A percentile compares a stretch with the other conserved stretches of the same genome.
Evolutionary conservation across 1,284 basidiomycete genomes (phyloP).

Genomic region (Fistulinella staudtii): DNA sequence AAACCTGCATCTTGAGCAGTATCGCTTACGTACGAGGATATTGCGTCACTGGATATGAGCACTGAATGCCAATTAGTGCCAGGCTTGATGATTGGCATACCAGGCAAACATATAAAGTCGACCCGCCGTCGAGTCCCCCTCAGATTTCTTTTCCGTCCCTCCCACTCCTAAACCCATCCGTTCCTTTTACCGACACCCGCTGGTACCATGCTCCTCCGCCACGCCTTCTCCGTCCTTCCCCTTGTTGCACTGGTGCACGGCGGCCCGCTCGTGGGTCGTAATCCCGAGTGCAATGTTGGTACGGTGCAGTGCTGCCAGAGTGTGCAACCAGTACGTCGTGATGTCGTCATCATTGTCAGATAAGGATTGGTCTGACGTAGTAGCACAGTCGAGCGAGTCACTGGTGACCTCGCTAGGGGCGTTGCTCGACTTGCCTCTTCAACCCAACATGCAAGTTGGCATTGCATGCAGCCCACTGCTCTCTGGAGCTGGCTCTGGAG

Average conservation of each 20-base stretch:
- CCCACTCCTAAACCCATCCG: not conserved
- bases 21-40: too few species aligned
- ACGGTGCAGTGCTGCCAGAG: constrained; percentile 21
- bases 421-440: constrained; percentile 9
- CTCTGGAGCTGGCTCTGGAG: constrained; percentile 32
- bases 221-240: constrained; percentile 12
- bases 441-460: constrained; percentile 13
- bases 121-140: constrained; percentile 1
- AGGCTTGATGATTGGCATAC: too few species aligned
- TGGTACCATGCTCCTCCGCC: constrained; percentile 18
- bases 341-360: too few species aligned
- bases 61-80: too few species aligned
- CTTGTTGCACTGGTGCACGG: constrained; percentile 19
- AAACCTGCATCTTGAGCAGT: too few species aligned
- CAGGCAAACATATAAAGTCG: constrained; percentile 14
- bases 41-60: too few species aligned
- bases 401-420: not conserved
- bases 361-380: constrained; percentile 5
- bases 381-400: constrained; percentile 9
- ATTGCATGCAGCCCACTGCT: constrained; percentile 17
- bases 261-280: constrained; percentile 23
- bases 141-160: constrained; percentile 5
- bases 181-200: not conserved
- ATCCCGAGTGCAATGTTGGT: constrained; percentile 23
- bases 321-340: constrained; percentile 15